Conservation (phyloP, 257 asterid genomes). For the Petrea volubilis region DNA sequence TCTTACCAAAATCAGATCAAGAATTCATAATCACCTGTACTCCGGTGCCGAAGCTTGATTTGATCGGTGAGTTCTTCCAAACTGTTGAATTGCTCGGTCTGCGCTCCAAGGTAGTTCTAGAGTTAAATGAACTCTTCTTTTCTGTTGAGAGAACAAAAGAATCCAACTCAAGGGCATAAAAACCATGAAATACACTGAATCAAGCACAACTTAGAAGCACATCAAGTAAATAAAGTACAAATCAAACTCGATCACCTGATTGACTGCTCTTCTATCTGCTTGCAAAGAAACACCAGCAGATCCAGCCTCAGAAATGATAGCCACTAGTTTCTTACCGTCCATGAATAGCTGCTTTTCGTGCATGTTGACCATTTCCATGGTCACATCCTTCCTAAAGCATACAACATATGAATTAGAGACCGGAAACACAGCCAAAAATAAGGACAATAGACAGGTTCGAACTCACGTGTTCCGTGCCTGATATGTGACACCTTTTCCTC, state of each 20-base stretch:
- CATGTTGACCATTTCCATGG: conserved; percentile 99
- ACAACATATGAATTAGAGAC: conserved; percentile 27
- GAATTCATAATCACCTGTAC: conserved; percentile 62
- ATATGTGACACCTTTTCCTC: conserved; percentile 93
- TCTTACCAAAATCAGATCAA: neutral
- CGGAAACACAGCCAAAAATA: conserved; percentile 20
- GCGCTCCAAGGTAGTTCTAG: conserved; percentile 99
- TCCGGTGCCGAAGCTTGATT: conserved; percentile 99
- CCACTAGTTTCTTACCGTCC: conserved; percentile 91
- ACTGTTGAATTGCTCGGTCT: conserved; percentile 97
- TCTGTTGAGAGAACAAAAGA: conserved; percentile 53
- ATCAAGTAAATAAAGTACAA: conserved; percentile 4
- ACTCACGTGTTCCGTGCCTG: conserved; percentile 98
- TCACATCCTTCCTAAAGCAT: conserved; percentile 74
- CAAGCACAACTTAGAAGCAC: conserved; percentile 17
- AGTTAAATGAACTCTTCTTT: conserved; percentile 94
- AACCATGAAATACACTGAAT: conserved; percentile 17
- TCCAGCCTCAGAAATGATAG: conserved; percentile 99
- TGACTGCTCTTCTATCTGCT: conserved; percentile 92
- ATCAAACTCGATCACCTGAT: conserved; percentile 63
- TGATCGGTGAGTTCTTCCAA: conserved; percentile 99
- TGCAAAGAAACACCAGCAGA: conserved; percentile 99
- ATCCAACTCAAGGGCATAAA: conserved; percentile 23
- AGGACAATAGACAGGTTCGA: conserved; percentile 19
- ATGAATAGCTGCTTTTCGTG: conserved; percentile 93